These are phyloP conservation scores for Krasilnikovozyma curviuscula DNA, from an alignment of 768 basidiomycete genomes.

Conservation along the genomic window DNA sequence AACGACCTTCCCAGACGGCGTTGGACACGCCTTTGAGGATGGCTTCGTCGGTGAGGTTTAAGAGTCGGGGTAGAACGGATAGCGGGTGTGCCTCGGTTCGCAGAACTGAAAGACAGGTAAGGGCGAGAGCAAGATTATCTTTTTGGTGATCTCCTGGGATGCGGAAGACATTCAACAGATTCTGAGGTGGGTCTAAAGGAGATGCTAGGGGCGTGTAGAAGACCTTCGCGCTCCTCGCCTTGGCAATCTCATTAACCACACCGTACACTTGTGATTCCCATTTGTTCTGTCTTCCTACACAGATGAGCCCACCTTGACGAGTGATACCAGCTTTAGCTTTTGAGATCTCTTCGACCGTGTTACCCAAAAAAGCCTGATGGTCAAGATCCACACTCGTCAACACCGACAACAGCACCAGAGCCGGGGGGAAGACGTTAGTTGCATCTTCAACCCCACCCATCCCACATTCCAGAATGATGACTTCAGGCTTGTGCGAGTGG, in stretches of 20 bases:
- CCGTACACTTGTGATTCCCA: constrained; percentile 32
- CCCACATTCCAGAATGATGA: constrained; percentile 79
- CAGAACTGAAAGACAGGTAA: constrained; percentile 42
- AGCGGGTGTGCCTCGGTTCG: constrained; percentile 28
- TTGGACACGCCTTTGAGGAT: constrained; percentile 40
- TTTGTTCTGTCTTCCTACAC: constrained; percentile 25
- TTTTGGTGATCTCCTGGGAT: constrained; percentile 69
- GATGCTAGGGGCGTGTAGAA: background rate
- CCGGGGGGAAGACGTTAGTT: constrained; percentile 67
- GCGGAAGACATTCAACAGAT: constrained; percentile 16
- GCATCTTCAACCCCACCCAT: constrained; percentile 87
- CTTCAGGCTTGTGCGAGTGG: constrained; percentile 41
- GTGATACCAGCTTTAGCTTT: constrained; percentile 68
- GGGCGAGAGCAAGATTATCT: constrained; percentile 56
- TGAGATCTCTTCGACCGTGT: constrained; percentile 53
- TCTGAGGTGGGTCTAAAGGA: background rate
- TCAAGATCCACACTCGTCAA: constrained; percentile 78
- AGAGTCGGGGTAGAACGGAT: constrained; percentile 18
- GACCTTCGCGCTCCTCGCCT: constrained; percentile 8
- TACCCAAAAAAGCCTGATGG: constrained; percentile 75
- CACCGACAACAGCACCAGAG: constrained; percentile 51
- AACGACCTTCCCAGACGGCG: constrained; percentile 61
- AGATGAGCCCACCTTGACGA: constrained; percentile 30
- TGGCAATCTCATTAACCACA: constrained; percentile 25
- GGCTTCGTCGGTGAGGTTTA: constrained; percentile 31